Conservation (phyloP, 1,284 basidiomycete species). For the Apiotrichum sp. region DNA sequence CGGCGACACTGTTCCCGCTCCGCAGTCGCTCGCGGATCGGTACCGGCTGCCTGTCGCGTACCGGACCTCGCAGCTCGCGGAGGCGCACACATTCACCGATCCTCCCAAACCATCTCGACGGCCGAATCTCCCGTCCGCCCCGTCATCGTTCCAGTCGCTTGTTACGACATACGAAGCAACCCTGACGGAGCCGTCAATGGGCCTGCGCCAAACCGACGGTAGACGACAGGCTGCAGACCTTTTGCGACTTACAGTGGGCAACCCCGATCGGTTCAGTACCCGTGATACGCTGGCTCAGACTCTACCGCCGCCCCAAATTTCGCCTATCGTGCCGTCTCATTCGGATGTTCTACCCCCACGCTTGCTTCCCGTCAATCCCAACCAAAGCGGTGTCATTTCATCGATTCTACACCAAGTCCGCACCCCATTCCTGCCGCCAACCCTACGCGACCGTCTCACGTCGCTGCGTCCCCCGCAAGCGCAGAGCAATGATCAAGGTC, state of each 20-base stretch:
- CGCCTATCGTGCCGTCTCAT: conserved; percentile 34
- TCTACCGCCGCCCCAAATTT: conserved; percentile 23
- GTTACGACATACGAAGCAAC: conserved; percentile 29
- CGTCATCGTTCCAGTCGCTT: conserved; percentile 31
- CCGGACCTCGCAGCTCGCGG: conserved; percentile 28
- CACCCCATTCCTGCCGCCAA: conserved; percentile 34
- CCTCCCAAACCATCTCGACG: conserved; percentile 15
- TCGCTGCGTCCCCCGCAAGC: conserved; percentile 32
- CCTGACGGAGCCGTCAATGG: conserved; percentile 27
- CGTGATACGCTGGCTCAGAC: conserved; percentile 25
- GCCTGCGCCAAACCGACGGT: conserved; percentile 29
- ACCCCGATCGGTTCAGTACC: conserved; percentile 31
- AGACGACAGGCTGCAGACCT: conserved; percentile 33
- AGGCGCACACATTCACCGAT: conserved; percentile 23
- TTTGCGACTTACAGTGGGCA: conserved; percentile 28
- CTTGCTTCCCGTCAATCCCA: conserved; percentile 31
- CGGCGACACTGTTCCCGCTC: conserved; percentile 4
- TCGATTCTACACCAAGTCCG: conserved; percentile 32
- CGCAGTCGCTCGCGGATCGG: conserved; percentile 32
- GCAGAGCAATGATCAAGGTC: conserved; percentile 14
- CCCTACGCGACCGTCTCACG: conserved; percentile 36
- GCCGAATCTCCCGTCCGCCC: conserved; percentile 14
- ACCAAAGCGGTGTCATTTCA: conserved; percentile 23
- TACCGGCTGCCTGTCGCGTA: conserved; percentile 33
- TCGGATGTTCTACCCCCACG: conserved; percentile 21